Percentiles rank a stretch among this genome's conserved stretches.
Conservation (phyloP, 169 alveolate species). For the Plasmodium reichenowi region DNA sequence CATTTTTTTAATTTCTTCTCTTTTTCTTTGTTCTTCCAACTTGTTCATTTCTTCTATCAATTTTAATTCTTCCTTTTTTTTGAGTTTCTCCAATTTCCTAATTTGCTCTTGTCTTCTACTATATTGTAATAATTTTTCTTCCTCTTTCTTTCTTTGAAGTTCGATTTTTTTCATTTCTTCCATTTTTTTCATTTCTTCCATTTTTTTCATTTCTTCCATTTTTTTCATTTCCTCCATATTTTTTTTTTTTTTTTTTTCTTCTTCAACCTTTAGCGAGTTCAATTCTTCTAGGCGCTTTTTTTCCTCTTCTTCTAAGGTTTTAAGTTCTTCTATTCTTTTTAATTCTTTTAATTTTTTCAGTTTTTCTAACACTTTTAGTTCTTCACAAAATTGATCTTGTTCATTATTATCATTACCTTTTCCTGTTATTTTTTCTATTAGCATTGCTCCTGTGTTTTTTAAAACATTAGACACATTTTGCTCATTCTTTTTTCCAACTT, state of each 20-base stretch:
- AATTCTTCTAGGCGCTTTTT: neutral
- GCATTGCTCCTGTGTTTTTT: neutral
- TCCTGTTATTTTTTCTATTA: neutral
- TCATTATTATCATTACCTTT: neutral
- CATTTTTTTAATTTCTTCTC: constrained; percentile 2
- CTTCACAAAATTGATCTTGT: neutral
- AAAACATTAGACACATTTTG: neutral
- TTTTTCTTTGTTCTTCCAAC: constrained; percentile 1
- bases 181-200: constrained; percentile 8
- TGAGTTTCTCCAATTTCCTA: constrained; percentile 1
- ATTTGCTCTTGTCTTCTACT: constrained; percentile 4
- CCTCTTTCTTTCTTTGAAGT: neutral
- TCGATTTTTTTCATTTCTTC: constrained; percentile 10
- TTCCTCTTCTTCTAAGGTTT: neutral
- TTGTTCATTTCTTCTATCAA: constrained; percentile 3
- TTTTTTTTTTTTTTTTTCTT: constrained; percentile 2
- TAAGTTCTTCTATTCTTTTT: neutral
- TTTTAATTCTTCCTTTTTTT: constrained; percentile 13
- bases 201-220: neutral
- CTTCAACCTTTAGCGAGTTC: neutral
- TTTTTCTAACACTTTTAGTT: neutral
- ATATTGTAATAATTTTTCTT: constrained; percentile 21
- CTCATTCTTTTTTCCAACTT: neutral
- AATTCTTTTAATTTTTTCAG: neutral
- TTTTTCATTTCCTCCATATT: neutral